A percentile compares a stretch with the other conserved stretches of the same genome.
phyloP scores from a whole-genome alignment of 2,329 filamentous ascomycete genomes.

The Pseudohalonectria lignicola region DNA sequence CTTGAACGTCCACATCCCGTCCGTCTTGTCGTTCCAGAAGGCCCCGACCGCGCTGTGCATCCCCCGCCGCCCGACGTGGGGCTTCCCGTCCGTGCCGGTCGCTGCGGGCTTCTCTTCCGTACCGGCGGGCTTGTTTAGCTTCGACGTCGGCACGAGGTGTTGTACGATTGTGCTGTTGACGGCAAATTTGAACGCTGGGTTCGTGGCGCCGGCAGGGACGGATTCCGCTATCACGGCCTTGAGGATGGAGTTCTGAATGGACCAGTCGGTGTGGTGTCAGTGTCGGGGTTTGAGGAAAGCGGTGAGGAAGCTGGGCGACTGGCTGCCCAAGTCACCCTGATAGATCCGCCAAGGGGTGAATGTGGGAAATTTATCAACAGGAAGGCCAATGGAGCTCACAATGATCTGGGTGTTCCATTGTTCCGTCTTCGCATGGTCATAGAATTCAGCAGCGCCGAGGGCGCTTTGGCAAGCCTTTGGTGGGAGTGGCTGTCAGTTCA shows the following conservation, averaged over 20 bases:
- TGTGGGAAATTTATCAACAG: too few relatives aligned
- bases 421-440: constrained; percentile 78
- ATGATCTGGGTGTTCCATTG: constrained; percentile 91
- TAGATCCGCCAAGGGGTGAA: too few relatives aligned
- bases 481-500: neutral
- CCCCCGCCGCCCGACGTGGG: constrained; percentile 73
- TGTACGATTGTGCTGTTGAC: constrained; percentile 98
- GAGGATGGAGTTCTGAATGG: constrained; percentile 67
- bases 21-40: constrained; percentile 85
- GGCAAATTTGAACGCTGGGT: constrained; percentile 78
- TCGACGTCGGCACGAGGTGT: constrained; percentile 63
- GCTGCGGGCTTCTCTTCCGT: constrained; percentile 38
- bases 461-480: constrained; percentile 79
- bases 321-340: too few relatives aligned
- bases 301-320: too few relatives aligned
- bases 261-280: too few relatives aligned
- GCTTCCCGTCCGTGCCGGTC: constrained; percentile 51
- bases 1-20: constrained; percentile 85
- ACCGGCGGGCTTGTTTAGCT: constrained; percentile 49
- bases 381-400: too few relatives aligned
- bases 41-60: constrained; percentile 82
- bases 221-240: constrained; percentile 69
- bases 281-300: too few relatives aligned
- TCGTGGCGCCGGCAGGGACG: constrained; percentile 40
- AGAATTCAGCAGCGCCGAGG: constrained; percentile 63